phyloP scores from a whole-genome alignment of 2,329 filamentous ascomycete species.

The Trichophyton simii region DNA sequence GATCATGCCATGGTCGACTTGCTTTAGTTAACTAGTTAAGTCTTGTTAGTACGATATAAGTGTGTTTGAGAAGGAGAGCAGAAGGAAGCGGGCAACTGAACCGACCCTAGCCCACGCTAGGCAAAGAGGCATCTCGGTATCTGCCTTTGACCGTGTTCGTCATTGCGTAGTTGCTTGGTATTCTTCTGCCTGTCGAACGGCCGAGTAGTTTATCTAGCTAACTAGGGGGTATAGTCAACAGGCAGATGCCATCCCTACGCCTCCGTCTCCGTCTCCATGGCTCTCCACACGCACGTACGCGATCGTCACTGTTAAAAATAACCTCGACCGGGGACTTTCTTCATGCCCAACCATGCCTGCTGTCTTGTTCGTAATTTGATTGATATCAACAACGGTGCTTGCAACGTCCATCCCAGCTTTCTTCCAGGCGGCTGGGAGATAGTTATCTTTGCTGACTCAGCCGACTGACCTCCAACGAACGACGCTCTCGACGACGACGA shows the following conservation, averaged over 20 bases:
- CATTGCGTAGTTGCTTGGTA: not conserved
- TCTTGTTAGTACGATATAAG: not conserved
- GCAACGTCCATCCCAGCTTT: not conserved
- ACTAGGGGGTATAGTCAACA: not conserved
- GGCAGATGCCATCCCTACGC: not conserved
- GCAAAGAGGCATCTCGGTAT: not conserved
- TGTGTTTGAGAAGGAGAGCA: not conserved
- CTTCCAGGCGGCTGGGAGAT: not conserved
- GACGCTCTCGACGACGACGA: too few species aligned
- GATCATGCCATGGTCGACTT: not conserved
- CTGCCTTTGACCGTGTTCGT: not conserved
- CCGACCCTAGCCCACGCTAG: not conserved
- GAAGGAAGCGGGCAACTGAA: not conserved
- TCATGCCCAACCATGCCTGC: not conserved
- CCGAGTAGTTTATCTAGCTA: not conserved
- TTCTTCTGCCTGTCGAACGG: not conserved
- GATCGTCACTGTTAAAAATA: slow-evolving; percentile 1
- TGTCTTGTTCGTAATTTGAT: not conserved
- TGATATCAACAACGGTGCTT: not conserved
- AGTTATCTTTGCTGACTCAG: not conserved
- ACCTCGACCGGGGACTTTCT: not conserved
- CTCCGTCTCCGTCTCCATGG: not conserved
- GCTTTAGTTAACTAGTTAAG: not conserved
- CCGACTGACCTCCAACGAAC: not conserved
- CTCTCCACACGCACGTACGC: not conserved